Base-by-base conservation (phyloP, 2,329 filamentous ascomycete genomes). In the Thelonectria discophora region DNA sequence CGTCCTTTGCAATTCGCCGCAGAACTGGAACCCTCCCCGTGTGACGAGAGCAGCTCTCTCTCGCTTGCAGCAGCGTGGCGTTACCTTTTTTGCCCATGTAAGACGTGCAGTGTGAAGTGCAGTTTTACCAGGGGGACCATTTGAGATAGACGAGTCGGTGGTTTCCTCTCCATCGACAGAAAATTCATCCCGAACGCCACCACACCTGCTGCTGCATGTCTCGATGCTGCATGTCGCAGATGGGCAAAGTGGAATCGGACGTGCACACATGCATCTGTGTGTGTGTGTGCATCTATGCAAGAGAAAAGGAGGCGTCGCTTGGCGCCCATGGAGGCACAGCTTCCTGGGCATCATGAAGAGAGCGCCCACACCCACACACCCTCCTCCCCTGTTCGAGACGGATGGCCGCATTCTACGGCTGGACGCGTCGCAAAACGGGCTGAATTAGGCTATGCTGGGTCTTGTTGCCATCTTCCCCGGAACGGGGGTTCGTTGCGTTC, bases 401-500 rank as follows among this genome's bases (percentile, higher is more conserved):
- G 56, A 37, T 58, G 57, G 60, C 58, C 55, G 62, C 65, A 61
- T 66, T 66, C 49, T 40, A 64, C 63, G 69, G 69, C 57, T 67
- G 64, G 68, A 65, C 62, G 69, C 68, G 59, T 72, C 69, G 69
- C 69, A 72, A 72, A 72, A 63, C 50, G 66, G 68, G 68, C 69
- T 72, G 61, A 40, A 70, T 72, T 72, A 47, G 69, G 69, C 50
- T 54, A 71, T 62, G 53, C 17, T 64, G 53, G 55, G 53, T 39
- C 48, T 20, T 24, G 30, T 53, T 57, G 42, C 53, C 52, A 55
- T 45, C 58, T 48, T 47, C 48, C 42, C 48, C 37, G 53, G 58
- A 57, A 56, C 42, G 32, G 58, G 53, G 53, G 43, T 27, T 61
- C 43, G 50, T 55, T 58, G 49, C 46, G 50, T 65, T 65, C 56